Evolutionary conservation across 1,284 basidiomycete species (phyloP).

Genomic region (Irpex sp.): DNA sequence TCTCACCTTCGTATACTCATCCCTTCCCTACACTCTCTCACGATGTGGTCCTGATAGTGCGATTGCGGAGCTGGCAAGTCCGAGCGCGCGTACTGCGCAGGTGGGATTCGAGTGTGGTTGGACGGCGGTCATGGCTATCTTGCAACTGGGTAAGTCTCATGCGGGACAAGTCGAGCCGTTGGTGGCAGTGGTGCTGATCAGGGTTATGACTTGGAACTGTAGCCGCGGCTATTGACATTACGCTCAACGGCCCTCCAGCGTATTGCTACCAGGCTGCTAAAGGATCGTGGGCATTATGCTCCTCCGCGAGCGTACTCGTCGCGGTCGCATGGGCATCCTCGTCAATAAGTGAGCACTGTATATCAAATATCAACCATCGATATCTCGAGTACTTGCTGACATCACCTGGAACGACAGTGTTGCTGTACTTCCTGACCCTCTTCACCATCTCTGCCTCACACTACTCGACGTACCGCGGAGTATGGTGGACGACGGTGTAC

Average conservation of each 20-base stretch:
- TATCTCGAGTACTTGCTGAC: slow-evolving; percentile 8
- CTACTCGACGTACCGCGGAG: slow-evolving; percentile 32
- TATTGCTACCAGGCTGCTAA: slow-evolving; percentile 26
- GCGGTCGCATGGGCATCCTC: slow-evolving; percentile 53
- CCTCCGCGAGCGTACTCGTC: slow-evolving; percentile 48
- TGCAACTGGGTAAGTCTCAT: slow-evolving; percentile 44
- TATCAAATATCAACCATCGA: background rate
- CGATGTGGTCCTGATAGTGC: slow-evolving; percentile 26
- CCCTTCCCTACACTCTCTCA: too few relatives aligned
- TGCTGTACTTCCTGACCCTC: slow-evolving; percentile 53
- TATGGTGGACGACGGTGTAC: slow-evolving; percentile 52
- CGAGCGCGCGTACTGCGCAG: slow-evolving; percentile 34
- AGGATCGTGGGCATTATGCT: slow-evolving; percentile 46
- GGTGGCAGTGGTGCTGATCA: background rate
- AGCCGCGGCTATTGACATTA: slow-evolving; percentile 46
- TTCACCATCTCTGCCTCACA: slow-evolving; percentile 44
- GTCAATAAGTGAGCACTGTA: slow-evolving; percentile 38
- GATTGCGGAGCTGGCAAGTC: slow-evolving; percentile 35
- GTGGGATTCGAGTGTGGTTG: slow-evolving; percentile 52
- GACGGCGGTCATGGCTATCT: slow-evolving; percentile 42
- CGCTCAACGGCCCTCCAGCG: slow-evolving; percentile 35
- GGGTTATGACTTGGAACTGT: background rate
- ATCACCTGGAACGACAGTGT: slow-evolving; percentile 30
- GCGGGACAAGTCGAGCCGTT: background rate
- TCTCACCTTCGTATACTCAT: too few relatives aligned